A percentile compares a stretch with the other conserved stretches of the same genome.
phyloP scores from a whole-genome alignment of 1,139 yeast genomes.

The Saccharomyces hybrid region DNA sequence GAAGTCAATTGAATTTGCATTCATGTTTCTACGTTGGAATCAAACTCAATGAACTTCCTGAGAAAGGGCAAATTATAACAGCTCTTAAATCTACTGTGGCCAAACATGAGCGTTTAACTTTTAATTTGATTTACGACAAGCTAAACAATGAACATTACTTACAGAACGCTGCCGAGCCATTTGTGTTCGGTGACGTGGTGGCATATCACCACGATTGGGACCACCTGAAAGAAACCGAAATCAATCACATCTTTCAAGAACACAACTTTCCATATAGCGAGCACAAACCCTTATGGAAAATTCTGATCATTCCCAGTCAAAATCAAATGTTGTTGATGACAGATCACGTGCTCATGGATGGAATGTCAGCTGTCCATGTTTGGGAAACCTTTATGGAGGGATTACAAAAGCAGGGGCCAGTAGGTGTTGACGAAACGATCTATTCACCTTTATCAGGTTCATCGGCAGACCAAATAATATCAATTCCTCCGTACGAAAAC shows the following conservation, averaged over 20 bases:
- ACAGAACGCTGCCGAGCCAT: constrained; percentile 7
- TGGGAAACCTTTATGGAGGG: constrained; percentile 15
- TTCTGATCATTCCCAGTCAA: constrained; percentile 14
- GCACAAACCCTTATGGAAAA: constrained; percentile 24
- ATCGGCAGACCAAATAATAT: not conserved
- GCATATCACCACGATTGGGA: constrained; percentile 15
- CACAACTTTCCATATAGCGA: constrained; percentile 15
- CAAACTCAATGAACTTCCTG: constrained; percentile 18
- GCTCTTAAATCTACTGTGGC: constrained; percentile 13
- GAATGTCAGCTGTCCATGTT: constrained; percentile 21
- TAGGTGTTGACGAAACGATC: not conserved
- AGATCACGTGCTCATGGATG: constrained; percentile 28
- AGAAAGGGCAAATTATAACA: constrained; percentile 5
- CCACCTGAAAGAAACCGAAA: constrained; percentile 9
- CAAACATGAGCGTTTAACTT: constrained; percentile 15
- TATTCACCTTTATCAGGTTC: not conserved
- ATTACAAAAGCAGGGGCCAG: constrained; percentile 3
- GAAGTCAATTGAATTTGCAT: constrained; percentile 21
- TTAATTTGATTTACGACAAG: constrained; percentile 11
- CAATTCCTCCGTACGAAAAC: constrained; percentile 15
- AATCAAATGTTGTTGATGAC: constrained; percentile 16
- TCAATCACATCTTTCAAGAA: constrained; percentile 18
- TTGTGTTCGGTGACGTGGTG: constrained; percentile 18
- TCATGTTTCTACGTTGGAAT: constrained; percentile 23
- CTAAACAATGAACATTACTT: constrained; percentile 4